A percentile compares a stretch with the other conserved stretches of the same genome.
phyloP scores from a whole-genome alignment of 2,329 filamentous ascomycete species.

The Paecilomyces fulvus region DNA sequence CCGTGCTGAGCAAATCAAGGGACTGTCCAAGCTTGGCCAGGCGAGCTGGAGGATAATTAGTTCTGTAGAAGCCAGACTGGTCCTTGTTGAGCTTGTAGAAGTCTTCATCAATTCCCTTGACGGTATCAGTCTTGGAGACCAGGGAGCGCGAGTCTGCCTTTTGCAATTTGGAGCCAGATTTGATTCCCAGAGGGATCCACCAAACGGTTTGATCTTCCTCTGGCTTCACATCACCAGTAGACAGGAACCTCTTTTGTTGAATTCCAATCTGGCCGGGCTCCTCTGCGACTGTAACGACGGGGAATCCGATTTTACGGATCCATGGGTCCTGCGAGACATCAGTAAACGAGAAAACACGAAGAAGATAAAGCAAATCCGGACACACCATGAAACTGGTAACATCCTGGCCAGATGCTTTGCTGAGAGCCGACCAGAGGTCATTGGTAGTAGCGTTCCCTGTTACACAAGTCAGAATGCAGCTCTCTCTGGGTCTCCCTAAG shows the following conservation, averaged over 20 bases:
- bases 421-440: slow-evolving; percentile 82
- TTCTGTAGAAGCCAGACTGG: slow-evolving; percentile 82
- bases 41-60: slow-evolving; percentile 81
- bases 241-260: slow-evolving; percentile 81
- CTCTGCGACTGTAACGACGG: slow-evolving; percentile 78
- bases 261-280: slow-evolving; percentile 73
- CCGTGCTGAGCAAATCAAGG: slow-evolving; percentile 64
- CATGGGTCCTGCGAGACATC: slow-evolving; percentile 53
- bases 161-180: slow-evolving; percentile 60
- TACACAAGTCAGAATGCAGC: background rate
- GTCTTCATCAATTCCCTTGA: slow-evolving; percentile 57
- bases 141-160: slow-evolving; percentile 60
- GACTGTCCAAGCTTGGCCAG: slow-evolving; percentile 71
- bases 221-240: slow-evolving; percentile 79
- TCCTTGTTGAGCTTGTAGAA: slow-evolving; percentile 95
- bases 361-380: background rate
- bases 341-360: slow-evolving; percentile 6
- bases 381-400: slow-evolving; percentile 72
- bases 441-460: slow-evolving; percentile 72
- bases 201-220: slow-evolving; percentile 87
- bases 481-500: background rate
- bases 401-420: slow-evolving; percentile 78
- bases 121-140: slow-evolving; percentile 65
- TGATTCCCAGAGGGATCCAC: slow-evolving; percentile 89
- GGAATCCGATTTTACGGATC: slow-evolving; percentile 94